phyloP scores from a whole-genome alignment of 2,329 filamentous ascomycete species.

The Seiridium unicorne region DNA sequence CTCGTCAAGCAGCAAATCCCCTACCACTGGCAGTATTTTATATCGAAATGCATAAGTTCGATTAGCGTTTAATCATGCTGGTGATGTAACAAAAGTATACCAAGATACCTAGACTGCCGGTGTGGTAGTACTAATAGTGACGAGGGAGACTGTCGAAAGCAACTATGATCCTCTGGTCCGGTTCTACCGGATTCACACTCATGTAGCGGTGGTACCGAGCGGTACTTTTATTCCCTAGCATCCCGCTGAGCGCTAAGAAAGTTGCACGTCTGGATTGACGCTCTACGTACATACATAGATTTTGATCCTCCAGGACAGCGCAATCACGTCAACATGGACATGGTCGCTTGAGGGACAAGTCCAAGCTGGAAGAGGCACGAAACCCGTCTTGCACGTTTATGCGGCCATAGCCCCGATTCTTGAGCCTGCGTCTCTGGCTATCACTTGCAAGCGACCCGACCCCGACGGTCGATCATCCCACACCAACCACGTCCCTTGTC shows the following conservation, averaged over 20 bases:
- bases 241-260: not conserved
- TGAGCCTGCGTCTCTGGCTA: not conserved
- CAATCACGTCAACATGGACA: not conserved
- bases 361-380: not conserved
- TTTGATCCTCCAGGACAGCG: not conserved
- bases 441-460: not conserved
- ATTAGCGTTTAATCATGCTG: too few species aligned
- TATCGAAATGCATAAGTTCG: too few species aligned
- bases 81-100: not conserved
- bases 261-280: not conserved
- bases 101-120: not conserved
- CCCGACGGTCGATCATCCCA: not conserved
- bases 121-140: not conserved
- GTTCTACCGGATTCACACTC: not conserved
- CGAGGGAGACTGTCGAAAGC: not conserved
- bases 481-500: not conserved
- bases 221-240: not conserved
- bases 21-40: too few species aligned
- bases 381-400: not conserved
- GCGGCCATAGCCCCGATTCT: not conserved
- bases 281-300: not conserved
- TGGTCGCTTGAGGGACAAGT: not conserved
- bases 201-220: not conserved
- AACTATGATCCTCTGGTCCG: not conserved
- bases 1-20: too few species aligned